Base-by-base conservation (phyloP, 208 protist genomes). In the Wallacemonas sp. region DNA sequence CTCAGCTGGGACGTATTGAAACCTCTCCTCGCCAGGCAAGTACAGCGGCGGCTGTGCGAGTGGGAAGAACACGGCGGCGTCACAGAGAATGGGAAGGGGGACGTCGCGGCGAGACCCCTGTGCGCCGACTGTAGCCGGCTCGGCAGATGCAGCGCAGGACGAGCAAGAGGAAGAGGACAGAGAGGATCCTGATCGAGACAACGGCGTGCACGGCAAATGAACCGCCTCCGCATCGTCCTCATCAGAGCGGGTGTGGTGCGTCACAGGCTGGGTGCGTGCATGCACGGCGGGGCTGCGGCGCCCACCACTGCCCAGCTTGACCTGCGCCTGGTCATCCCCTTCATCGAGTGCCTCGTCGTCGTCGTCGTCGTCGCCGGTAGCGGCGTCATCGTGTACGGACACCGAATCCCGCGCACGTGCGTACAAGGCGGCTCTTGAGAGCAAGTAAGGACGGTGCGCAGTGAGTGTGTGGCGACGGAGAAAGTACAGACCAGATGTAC, bases 381-480 rank as follows among this genome's bases (percentile, higher is more conserved):
- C 19, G 0, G 12, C 44, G 12, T 49, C 17, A 6, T 23, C 44
- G 12, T 26, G 12, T 17, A 14, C 36, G 9, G 36, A 6, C 6
- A 14, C 36, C 6, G 36, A 6, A 41, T 14, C 29, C 4, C 52
- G 52, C 6, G 26, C 29, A 12, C 2, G 16, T 30, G 32, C 23
- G 41, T 52, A 66, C 27, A 41, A 56, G 4, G 9, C 44, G 24
- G 44, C 46, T 2, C 46, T 29, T 27, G 44, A 30, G 17, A 44
- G n/a, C 61, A 66, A 24, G 32, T 66, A 33, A 19, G 61, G 27
- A 3, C 61, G 65, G 1, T 57, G 67, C 12, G 66, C 38, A 8
- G 76, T 77, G 52, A 87, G 65, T 9, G 69, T 55, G 62, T 87
- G 81, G 19, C 39, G 72, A 5, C 65, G 73, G 6, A 87, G 62